Evolutionary conservation across 1,139 yeast species (phyloP), one percentile per base, ranked within the genome.

Genomic region (Hanseniaspora sp.): DNA sequence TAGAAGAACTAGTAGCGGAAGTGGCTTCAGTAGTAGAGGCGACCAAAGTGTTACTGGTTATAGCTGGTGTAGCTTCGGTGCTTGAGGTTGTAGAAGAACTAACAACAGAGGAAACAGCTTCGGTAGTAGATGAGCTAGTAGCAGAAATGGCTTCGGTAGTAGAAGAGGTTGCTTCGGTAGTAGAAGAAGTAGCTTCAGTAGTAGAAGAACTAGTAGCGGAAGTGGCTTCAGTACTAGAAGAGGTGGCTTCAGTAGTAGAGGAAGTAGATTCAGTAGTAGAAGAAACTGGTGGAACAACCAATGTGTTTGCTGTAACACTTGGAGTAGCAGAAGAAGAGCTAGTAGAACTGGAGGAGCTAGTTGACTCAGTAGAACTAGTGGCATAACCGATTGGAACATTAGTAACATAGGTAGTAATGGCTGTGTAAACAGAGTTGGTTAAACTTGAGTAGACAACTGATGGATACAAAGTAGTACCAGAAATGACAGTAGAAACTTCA

Each of bases 361-460:
- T 23, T 23, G 23, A 23, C 4, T 23, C 23, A 9, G 44, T 48
- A 17, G 57, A 45, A 29, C 58, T 42, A 17, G 39, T 48, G 11
- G 57, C 55, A 15, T 56, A 54, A 12, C 39, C 31, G 15, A 48
- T 39, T 52, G 49, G 49, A 38, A 40, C 43, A 37, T 37, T 41
- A 34, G 52, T 43, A n/a, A 43, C 55, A 49, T 34, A 51, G 8
- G 58, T 43, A 18, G 53, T 48, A 28, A 39, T 30, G 8, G 48
- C 51, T 29, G 49, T 43, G 44, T 30, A 48, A 13, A 44, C 35
- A 13, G 39, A 46, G 39, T 28, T 15, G 11, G 45, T 29, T 15
- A 53, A 17, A 15, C 59, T 60, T n/a, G 64, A 61, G 55, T 60
- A 58, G 30, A 52, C 53, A 52, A 58, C 58, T 7, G 61, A 61